Evolutionary conservation across 176 grass and related monocot species (phyloP).

Genomic region (Eragrostis curvula): DNA sequence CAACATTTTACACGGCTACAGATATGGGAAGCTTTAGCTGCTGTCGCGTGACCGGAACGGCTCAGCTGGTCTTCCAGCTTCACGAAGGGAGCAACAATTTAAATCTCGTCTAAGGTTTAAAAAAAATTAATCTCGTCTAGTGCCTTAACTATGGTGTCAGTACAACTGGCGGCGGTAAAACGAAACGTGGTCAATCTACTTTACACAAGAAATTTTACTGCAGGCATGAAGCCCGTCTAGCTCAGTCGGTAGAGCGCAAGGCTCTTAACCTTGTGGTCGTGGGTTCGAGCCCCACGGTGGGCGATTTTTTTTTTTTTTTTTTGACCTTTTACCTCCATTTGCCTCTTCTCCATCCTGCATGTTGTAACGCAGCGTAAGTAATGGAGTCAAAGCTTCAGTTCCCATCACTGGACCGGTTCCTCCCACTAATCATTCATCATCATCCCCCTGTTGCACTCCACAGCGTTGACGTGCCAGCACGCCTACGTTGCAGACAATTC

Average conservation of each 20-base stretch:
- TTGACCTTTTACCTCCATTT: too few relatives aligned
- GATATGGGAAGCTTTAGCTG: neutral
- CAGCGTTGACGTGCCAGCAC: neutral
- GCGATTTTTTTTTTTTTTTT: neutral
- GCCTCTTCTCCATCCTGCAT: too few relatives aligned
- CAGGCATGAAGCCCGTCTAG: conserved; percentile 20
- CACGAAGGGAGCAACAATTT: neutral
- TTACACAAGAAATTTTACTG: too few relatives aligned
- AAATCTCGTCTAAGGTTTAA: too few relatives aligned
- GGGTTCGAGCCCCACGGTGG: conserved; percentile 81
- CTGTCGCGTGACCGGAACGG: conserved; percentile 6
- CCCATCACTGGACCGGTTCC: neutral
- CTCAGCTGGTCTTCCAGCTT: neutral
- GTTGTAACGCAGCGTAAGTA: neutral
- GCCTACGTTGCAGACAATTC: neutral
- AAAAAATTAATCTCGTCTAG: too few relatives aligned
- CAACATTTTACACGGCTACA: neutral
- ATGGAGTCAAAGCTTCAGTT: neutral
- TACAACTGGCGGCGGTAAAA: neutral
- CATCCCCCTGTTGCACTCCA: neutral
- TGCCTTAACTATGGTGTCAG: neutral
- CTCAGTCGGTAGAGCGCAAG: conserved; percentile 56
- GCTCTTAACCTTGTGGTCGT: conserved; percentile 61
- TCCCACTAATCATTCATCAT: neutral
- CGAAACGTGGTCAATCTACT: too few relatives aligned